phyloP scores from a whole-genome alignment of 768 basidiomycete species.

The Saitozyma podzolica region DNA sequence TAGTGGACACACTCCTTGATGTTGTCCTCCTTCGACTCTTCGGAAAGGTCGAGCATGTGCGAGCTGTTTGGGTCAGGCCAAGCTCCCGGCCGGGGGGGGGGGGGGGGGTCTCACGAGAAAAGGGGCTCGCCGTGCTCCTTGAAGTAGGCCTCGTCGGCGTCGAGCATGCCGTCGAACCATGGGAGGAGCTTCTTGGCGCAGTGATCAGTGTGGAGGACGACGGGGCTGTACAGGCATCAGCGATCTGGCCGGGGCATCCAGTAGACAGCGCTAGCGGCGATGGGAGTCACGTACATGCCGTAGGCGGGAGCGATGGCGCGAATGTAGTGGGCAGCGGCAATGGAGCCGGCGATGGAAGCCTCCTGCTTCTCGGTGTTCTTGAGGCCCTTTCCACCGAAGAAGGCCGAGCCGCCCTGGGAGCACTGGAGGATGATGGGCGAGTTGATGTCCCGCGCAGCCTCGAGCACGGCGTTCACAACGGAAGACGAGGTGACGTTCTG shows the following conservation, averaged over 20 bases:
- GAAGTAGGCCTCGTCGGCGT: constrained; percentile 89
- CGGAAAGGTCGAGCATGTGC: constrained; percentile 98
- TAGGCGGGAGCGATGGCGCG: constrained; percentile 83
- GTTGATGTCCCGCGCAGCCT: constrained; percentile 95
- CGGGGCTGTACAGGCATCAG: constrained; percentile 63
- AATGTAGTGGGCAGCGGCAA: constrained; percentile 89
- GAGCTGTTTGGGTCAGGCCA: constrained; percentile 55
- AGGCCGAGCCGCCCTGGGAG: constrained; percentile 94
- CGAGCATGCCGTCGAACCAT: constrained; percentile 99
- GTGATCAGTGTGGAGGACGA: constrained; percentile 96
- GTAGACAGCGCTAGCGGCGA: neutral
- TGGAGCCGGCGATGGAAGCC: constrained; percentile 88
- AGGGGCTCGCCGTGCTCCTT: constrained; percentile 73
- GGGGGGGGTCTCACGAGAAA: constrained; percentile 45
- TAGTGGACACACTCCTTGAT: constrained; percentile 90
- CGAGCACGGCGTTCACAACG: constrained; percentile 86
- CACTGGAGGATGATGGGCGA: constrained; percentile 96
- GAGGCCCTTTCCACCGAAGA: constrained; percentile 94
- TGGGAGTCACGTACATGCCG: constrained; percentile 70
- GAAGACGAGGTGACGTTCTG: constrained; percentile 98
- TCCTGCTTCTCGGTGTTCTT: constrained; percentile 85
- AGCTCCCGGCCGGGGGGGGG: neutral
- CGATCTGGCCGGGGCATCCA: neutral
- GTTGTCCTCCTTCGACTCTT: constrained; percentile 78
- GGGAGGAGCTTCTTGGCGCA: constrained; percentile 96